Conservation (phyloP, 495 filamentous ascomycete genomes). For the Lasiosphaeria hispida region DNA sequence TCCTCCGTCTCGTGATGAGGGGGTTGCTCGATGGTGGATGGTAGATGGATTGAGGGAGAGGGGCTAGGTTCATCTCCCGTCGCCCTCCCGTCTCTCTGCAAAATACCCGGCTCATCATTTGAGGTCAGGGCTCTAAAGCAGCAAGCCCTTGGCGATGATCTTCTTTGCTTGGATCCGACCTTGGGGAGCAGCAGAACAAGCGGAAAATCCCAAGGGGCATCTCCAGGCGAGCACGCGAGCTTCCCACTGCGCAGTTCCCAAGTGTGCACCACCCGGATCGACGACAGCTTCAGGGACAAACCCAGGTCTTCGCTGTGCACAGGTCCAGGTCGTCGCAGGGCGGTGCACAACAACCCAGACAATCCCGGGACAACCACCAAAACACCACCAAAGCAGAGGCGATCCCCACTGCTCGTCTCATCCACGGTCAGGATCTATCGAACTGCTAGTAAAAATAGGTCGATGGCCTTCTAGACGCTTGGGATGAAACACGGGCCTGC, state of each 20-base stretch:
- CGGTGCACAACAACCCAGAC: no score
- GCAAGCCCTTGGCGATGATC: not conserved
- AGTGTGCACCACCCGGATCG: no score
- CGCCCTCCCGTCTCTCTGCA: not conserved
- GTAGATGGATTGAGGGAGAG: not conserved
- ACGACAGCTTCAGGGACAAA: no score
- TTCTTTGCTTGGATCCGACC: not conserved
- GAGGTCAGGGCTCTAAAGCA: not conserved
- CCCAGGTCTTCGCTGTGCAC: no score
- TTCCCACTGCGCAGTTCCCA: no score
- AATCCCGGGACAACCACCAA: no score
- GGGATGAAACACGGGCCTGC: slow-evolving; percentile 11
- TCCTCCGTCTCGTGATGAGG: no score
- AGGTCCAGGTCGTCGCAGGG: no score
- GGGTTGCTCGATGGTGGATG: not conserved
- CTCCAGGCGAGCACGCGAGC: not conserved
- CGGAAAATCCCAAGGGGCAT: not conserved
- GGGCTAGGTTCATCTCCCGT: not conserved
- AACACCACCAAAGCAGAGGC: not conserved
- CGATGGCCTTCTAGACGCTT: not conserved
- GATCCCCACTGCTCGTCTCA: slow-evolving; percentile 15
- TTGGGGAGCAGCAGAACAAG: not conserved
- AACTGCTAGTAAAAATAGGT: slow-evolving; percentile 3
- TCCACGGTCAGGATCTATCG: slow-evolving; percentile 6
- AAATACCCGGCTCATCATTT: slow-evolving; percentile 8